phyloP scores from a whole-genome alignment of 1,284 basidiomycete species.

The Trichosporon sp. region DNA sequence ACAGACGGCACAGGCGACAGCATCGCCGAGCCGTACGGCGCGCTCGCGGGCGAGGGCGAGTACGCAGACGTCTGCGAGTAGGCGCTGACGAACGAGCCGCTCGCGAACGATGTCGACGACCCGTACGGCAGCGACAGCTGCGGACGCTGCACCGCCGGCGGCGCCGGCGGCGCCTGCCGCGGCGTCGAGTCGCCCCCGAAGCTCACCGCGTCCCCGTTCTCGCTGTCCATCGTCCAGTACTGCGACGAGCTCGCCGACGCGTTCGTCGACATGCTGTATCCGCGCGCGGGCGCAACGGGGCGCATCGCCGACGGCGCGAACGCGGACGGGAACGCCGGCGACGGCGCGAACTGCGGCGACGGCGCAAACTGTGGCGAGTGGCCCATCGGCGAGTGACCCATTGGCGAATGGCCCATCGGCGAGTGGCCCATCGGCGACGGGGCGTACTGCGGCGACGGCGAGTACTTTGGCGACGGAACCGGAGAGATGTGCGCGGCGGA shows the following conservation, averaged over 20 bases:
- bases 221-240: constrained; percentile 1
- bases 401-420: neutral
- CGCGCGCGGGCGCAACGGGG: neutral
- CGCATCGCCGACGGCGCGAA: neutral
- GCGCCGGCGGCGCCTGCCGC: neutral
- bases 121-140: neutral
- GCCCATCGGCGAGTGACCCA: neutral
- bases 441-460: neutral
- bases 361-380: neutral
- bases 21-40: neutral
- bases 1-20: neutral
- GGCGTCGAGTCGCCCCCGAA: neutral
- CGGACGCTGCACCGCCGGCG: neutral
- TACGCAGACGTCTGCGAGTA: neutral
- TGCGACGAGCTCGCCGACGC: neutral
- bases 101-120: neutral
- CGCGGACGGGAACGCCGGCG: neutral
- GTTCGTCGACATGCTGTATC: neutral
- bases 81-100: neutral
- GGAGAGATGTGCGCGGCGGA: neutral
- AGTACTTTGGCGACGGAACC: neutral
- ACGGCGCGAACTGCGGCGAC: neutral
- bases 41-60: neutral
- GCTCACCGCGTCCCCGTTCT: neutral
- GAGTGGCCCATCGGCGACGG: neutral